Base-by-base conservation (phyloP, 352 stramenopile genomes). In the Blastocystis sp. region DNA sequence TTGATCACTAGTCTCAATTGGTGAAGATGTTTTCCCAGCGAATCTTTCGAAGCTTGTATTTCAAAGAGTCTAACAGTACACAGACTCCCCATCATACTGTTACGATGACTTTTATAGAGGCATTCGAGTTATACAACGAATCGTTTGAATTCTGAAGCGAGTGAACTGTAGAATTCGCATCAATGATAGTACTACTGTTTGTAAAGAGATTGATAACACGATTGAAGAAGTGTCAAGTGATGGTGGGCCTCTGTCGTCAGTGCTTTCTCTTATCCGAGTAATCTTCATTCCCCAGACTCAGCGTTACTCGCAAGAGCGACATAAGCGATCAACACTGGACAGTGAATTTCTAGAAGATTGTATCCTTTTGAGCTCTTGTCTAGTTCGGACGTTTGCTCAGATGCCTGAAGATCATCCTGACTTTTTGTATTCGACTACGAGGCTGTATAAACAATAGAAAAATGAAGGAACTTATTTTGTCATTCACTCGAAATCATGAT, bases 331-430 rank as follows among this genome's bases (percentile, higher is more conserved):
- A 4, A 56, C 16, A 18, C 59, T 45, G 20, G 37, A 24, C 6
- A 62, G 24, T 7, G 26, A 59, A n/a, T 56, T 56, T 7, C 37
- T 39, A 63, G n/a, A 81, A 41, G 70, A 81, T 26, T 50, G 37
- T 18, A 9, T 63, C 34, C 50, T 41, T 64, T 24, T 81, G 30
- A 39, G 43, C 16, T 50, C 39, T 1, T n/a, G 18, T 34, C n/a
- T 81, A 0, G 37, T 81, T 41, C 50, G 34, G 24, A 81, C 70
- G 41, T 81, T 81, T 81, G 70, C 45, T 20, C 24, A 63, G 11
- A 65, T 81, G 43, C n/a, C 70, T 5, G 70, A 81, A 26, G 45
- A 81, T 11, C 70, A 81, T 65, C 70, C 70, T 39, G 70, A 81
- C 45, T 81, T 63, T 47, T 62, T 39, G 70, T 81, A 59, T 59